These are phyloP conservation scores for Botrytis paeoniae DNA, from an alignment of 2,329 filamentous ascomycete species.

Conservation along the genomic window DNA sequence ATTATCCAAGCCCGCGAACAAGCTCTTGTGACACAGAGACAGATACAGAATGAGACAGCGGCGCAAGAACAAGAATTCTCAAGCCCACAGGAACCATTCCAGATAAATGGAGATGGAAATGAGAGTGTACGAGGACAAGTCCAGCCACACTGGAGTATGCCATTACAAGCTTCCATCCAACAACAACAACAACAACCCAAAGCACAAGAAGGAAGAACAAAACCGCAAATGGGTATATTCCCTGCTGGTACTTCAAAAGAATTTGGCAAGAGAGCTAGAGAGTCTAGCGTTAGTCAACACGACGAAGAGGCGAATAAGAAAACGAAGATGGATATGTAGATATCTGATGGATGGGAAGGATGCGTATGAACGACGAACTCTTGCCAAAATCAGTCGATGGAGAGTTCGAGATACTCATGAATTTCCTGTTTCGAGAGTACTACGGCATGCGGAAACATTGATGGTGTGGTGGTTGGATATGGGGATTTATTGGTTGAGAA, in stretches of 20 bases:
- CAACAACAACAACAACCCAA: neutral
- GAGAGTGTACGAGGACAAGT: neutral
- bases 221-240: neutral
- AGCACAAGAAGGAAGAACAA: neutral
- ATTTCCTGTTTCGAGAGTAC: neutral
- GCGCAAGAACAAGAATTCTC: too few relatives aligned
- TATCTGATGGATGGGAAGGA: neutral
- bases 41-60: neutral
- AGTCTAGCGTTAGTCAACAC: neutral
- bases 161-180: neutral
- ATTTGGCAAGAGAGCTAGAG: neutral
- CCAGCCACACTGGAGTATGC: neutral
- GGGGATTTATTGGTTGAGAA: neutral
- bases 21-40: neutral
- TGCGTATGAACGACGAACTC: neutral
- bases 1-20: neutral
- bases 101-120: neutral
- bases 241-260: neutral
- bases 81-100: neutral
- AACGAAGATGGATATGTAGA: neutral
- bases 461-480: neutral
- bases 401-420: neutral
- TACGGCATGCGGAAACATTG: neutral
- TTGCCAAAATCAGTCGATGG: neutral
- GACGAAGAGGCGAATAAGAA: slow-evolving; percentile 1